phyloP scores from a whole-genome alignment of 2,329 filamentous ascomycete species.

The Colletotrichum tofieldiae region DNA sequence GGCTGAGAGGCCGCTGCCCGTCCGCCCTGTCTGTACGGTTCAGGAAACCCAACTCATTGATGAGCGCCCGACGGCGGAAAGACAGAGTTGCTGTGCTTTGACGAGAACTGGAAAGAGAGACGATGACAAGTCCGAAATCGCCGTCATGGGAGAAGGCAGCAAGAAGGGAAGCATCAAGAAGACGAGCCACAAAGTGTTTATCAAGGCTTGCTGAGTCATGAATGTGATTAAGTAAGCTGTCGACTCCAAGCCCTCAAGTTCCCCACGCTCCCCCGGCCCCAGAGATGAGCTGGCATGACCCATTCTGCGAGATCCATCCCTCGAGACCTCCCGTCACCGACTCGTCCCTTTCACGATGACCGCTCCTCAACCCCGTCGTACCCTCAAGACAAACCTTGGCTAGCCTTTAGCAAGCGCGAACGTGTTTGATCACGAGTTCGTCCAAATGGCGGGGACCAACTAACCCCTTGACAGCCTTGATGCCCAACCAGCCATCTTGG shows the following conservation, averaged over 20 bases:
- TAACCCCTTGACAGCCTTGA: constrained; percentile 26
- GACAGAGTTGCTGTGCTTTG: background rate
- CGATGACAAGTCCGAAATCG: background rate
- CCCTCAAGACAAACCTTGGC: constrained; percentile 18
- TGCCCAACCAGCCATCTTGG: constrained; percentile 34
- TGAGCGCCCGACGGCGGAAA: background rate
- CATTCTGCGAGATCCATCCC: background rate
- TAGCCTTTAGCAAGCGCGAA: constrained; percentile 4
- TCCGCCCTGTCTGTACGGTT: constrained; percentile 28
- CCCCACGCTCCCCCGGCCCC: background rate
- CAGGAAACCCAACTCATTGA: background rate
- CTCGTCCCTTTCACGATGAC: constrained; percentile 13
- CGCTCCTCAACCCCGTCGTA: constrained; percentile 9
- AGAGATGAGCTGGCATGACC: constrained; percentile 11
- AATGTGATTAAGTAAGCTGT: background rate
- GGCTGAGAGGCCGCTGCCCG: constrained; percentile 29
- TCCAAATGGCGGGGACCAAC: constrained; percentile 5
- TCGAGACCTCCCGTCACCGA: constrained; percentile 7
- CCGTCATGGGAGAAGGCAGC: background rate
- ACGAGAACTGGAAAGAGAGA: background rate
- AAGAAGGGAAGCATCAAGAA: background rate
- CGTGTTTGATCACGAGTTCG: constrained; percentile 28
- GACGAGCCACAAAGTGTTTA: background rate
- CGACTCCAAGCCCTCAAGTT: background rate
- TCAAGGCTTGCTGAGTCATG: constrained; percentile 2